Conservation (phyloP, 2,329 filamentous ascomycete species). For the Lachnellula hyalina region DNA sequence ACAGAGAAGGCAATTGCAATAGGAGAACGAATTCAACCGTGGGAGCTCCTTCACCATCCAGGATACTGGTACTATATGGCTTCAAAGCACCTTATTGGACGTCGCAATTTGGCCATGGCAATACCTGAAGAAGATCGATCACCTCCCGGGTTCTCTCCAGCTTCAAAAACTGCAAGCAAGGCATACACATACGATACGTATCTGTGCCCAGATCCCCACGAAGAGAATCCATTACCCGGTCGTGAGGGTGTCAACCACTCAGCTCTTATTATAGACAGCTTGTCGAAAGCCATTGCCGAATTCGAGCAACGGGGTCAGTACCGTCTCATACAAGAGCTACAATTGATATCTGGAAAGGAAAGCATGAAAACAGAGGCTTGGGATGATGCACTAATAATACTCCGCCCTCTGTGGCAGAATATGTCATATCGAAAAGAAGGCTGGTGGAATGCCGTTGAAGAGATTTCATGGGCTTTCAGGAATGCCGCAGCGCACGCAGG, state of each 20-base stretch:
- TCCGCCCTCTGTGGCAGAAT: constrained; percentile 54
- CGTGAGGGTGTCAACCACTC: constrained; percentile 48
- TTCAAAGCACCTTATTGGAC: constrained; percentile 49
- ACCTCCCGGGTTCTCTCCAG: constrained; percentile 43
- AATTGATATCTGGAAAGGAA: constrained; percentile 52
- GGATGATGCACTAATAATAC: constrained; percentile 47
- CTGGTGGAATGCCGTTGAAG: constrained; percentile 56
- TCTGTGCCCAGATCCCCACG: constrained; percentile 58
- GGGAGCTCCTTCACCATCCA: constrained; percentile 59
- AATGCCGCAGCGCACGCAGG: constrained; percentile 48
- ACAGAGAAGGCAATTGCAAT: constrained; percentile 52
- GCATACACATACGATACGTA: constrained; percentile 60
- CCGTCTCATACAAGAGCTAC: constrained; percentile 49
- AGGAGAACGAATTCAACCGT: constrained; percentile 55
- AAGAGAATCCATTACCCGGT: constrained; percentile 50
- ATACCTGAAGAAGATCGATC: constrained; percentile 57
- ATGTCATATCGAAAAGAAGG: constrained; percentile 51
- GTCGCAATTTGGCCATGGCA: constrained; percentile 47
- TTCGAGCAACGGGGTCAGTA: constrained; percentile 50
- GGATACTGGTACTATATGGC: constrained; percentile 63
- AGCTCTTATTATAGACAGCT: constrained; percentile 47
- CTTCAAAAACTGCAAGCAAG: constrained; percentile 43
- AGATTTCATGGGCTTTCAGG: constrained; percentile 56
- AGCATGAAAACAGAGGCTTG: constrained; percentile 46
- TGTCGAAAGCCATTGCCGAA: constrained; percentile 47